These are phyloP conservation scores for Sclerotinia subarctica DNA, from an alignment of 2,329 filamentous ascomycete species.

Conservation along the genomic window DNA sequence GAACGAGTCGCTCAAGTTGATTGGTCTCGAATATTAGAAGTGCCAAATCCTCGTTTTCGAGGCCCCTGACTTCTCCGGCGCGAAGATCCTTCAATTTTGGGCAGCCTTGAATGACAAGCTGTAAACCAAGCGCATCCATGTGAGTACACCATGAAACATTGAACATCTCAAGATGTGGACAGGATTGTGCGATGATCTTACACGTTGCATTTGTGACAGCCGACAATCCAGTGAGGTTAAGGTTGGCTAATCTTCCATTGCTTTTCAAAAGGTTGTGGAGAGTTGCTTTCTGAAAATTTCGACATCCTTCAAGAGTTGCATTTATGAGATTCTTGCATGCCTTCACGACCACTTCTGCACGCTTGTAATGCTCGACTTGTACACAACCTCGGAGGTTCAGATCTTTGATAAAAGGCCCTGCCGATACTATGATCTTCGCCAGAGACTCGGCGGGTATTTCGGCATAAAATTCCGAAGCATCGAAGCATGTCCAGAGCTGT, in stretches of 20 bases:
- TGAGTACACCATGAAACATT: conserved; percentile 94
- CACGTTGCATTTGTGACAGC: conserved; percentile 81
- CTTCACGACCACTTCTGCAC: conserved; percentile 72
- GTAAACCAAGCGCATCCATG: conserved; percentile 74
- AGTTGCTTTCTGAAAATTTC: conserved; percentile 74
- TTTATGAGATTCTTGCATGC: conserved; percentile 84
- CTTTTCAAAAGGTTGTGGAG: conserved; percentile 71
- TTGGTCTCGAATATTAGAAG: conserved; percentile 75
- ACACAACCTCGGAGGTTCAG: conserved; percentile 89
- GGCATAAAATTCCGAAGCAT: conserved; percentile 81
- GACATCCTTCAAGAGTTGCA: conserved; percentile 84
- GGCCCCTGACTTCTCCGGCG: conserved; percentile 77
- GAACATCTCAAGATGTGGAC: conserved; percentile 75
- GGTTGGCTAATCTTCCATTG: conserved; percentile 74
- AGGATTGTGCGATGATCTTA: conserved; percentile 79
- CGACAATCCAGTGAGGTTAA: conserved; percentile 81
- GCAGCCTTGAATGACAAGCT: conserved; percentile 69
- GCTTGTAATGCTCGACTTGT: conserved; percentile 80
- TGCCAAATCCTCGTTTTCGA: conserved; percentile 71
- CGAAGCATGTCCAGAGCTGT: conserved; percentile 83
- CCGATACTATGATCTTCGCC: conserved; percentile 77
- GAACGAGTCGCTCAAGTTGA: conserved; percentile 73
- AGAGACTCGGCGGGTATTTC: conserved; percentile 82
- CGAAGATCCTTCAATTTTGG: conserved; percentile 72
- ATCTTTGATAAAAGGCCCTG: conserved; percentile 86